Conservation (phyloP, 805 yeast species). For the Saccharomyces paradoxus region DNA sequence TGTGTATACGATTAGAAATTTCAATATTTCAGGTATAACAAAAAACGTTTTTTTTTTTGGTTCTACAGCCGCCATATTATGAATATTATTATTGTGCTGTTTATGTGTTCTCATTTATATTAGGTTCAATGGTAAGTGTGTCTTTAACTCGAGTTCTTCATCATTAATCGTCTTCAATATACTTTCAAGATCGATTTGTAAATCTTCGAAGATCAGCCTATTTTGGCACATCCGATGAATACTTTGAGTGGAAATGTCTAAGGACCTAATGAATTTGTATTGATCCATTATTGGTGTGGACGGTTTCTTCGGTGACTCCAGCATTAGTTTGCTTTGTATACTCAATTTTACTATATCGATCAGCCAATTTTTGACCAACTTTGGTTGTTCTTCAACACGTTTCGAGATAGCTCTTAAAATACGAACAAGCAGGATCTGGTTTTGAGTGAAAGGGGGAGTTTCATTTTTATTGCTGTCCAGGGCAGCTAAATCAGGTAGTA, state of each 20-base stretch:
- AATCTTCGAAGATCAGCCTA: constrained; percentile 1
- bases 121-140: constrained; percentile 23
- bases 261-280: constrained; percentile 24
- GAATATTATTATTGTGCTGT: not conserved
- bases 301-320: constrained; percentile 2
- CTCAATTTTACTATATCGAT: constrained; percentile 21
- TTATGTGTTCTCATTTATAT: constrained; percentile 6
- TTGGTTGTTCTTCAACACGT: not conserved
- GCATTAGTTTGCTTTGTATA: constrained; percentile 17
- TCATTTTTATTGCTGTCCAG: not conserved
- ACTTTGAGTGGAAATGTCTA: constrained; percentile 20
- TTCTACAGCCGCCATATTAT: not conserved
- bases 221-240: constrained; percentile 10
- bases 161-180: constrained; percentile 12
- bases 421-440: constrained; percentile 18
- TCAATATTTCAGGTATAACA: not conserved
- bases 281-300: constrained; percentile 9
- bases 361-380: constrained; percentile 9
- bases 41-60: not conserved
- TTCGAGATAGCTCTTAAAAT: constrained; percentile 14
- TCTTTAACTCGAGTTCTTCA: constrained; percentile 22
- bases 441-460: constrained; percentile 6
- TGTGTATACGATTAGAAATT: not conserved
- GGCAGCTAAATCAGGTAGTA: constrained; percentile 7
- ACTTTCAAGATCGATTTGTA: constrained; percentile 10